Percentiles rank a stretch among this genome's conserved stretches.
Evolutionary conservation across 2,329 filamentous ascomycete genomes (phyloP).

Genomic region (Triangularia verruculosa): DNA sequence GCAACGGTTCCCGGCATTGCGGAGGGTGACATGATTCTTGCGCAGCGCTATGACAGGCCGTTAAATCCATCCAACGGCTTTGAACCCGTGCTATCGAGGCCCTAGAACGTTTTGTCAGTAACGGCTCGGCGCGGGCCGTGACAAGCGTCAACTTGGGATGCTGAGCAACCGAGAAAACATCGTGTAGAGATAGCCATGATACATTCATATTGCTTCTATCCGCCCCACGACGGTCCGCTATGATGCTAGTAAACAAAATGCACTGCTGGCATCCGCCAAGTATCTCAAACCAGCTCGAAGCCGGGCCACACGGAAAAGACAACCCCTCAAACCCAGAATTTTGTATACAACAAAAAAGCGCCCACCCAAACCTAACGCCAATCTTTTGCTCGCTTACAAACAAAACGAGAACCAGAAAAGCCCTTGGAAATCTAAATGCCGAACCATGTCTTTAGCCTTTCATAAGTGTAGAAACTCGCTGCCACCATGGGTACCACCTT

Average conservation of each 20-base stretch:
- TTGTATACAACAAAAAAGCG: conserved; percentile 8
- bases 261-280: background rate
- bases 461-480: conserved; percentile 63
- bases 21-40: background rate
- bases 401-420: conserved; percentile 7
- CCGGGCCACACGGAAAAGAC: background rate
- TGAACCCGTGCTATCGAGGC: background rate
- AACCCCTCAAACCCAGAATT: background rate
- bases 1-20: background rate
- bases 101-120: background rate
- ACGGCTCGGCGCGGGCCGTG: background rate
- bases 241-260: background rate
- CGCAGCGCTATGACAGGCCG: background rate
- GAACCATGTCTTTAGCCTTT: conserved; percentile 60
- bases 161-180: background rate
- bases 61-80: background rate
- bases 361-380: conserved; percentile 19
- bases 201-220: background rate
- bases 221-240: background rate
- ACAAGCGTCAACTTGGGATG: background rate
- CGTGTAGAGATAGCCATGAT: background rate
- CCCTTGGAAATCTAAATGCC: conserved; percentile 52
- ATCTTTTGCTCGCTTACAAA: conserved; percentile 12
- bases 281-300: background rate
- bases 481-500: conserved; percentile 92